Conservation (phyloP, 495 filamentous ascomycete species). For the Penicillium malachiteum region DNA sequence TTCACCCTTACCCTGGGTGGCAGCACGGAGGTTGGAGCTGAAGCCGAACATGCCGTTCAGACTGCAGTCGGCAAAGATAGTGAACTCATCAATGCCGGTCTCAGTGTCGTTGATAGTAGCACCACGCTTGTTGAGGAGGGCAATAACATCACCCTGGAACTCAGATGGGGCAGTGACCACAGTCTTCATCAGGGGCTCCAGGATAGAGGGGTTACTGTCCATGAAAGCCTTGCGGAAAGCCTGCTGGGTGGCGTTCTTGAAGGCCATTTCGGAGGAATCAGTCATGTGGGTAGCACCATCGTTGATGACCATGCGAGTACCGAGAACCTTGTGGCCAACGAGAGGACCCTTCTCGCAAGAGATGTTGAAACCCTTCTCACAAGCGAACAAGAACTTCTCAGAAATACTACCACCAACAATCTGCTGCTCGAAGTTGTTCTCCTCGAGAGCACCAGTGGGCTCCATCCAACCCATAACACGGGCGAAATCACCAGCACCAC, state of each 20-base stretch:
- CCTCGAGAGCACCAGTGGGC: slow-evolving; percentile 67
- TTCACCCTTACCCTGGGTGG: slow-evolving; percentile 98
- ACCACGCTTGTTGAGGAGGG: slow-evolving; percentile 93
- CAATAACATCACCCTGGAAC: slow-evolving; percentile 96
- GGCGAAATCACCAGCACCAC: slow-evolving; percentile 94
- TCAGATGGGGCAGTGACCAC: slow-evolving; percentile 92
- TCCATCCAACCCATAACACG: slow-evolving; percentile 93
- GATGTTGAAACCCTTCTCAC: slow-evolving; percentile 90
- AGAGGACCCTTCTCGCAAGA: slow-evolving; percentile 87
- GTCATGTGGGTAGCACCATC: slow-evolving; percentile 98
- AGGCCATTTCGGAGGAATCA: slow-evolving; percentile 97
- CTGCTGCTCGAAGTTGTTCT: slow-evolving; percentile 82
- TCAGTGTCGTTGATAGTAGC: slow-evolving; percentile 95
- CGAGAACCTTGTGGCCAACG: slow-evolving; percentile 91
- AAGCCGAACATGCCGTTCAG: slow-evolving; percentile 98
- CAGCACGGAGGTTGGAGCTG: slow-evolving; percentile 80
- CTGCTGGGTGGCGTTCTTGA: slow-evolving; percentile 93
- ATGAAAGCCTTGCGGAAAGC: slow-evolving; percentile 95
- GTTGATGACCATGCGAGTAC: slow-evolving; percentile 86
- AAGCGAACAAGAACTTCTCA: slow-evolving; percentile 95
- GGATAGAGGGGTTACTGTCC: slow-evolving; percentile 70
- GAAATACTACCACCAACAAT: slow-evolving; percentile 88
- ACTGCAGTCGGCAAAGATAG: slow-evolving; percentile 87
- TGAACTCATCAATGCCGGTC: slow-evolving; percentile 92
- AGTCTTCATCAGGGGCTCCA: slow-evolving; percentile 98